Conservation (phyloP, 2,329 filamentous ascomycete genomes). For the Metarhizium brunneum region DNA sequence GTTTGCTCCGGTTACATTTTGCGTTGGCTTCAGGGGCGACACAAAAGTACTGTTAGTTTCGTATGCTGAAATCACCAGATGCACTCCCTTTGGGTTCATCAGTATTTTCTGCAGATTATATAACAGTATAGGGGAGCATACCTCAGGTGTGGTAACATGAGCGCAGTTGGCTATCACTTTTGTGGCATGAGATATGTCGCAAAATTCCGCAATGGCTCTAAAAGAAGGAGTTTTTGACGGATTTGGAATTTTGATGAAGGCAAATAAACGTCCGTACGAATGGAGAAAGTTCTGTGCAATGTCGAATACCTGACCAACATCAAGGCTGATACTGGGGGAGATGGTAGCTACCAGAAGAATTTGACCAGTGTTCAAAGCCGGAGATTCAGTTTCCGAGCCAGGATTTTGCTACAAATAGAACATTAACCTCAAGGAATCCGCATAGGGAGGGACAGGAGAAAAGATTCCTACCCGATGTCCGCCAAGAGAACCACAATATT, state of each 20-base stretch:
- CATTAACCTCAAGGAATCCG: not conserved
- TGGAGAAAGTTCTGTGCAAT: slow-evolving; percentile 27
- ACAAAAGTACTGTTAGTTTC: slow-evolving; percentile 2
- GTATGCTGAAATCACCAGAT: slow-evolving; percentile 14
- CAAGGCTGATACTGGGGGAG: slow-evolving; percentile 8
- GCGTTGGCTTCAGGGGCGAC: slow-evolving; percentile 10
- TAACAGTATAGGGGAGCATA: slow-evolving; percentile 6
- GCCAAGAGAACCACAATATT: slow-evolving; percentile 13
- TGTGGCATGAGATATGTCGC: slow-evolving; percentile 35
- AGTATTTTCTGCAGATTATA: not conserved
- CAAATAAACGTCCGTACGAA: slow-evolving; percentile 41
- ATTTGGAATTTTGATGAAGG: slow-evolving; percentile 34
- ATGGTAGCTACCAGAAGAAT: slow-evolving; percentile 18
- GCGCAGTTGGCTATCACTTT: slow-evolving; percentile 28
- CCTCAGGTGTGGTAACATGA: slow-evolving; percentile 14
- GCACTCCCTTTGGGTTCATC: slow-evolving; percentile 12
- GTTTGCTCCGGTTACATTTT: not conserved
- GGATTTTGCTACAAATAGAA: not conserved
- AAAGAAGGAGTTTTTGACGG: slow-evolving; percentile 33
- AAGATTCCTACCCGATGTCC: slow-evolving; percentile 1
- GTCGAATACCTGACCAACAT: slow-evolving; percentile 26
- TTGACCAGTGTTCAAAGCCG: slow-evolving; percentile 14
- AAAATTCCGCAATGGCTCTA: slow-evolving; percentile 43
- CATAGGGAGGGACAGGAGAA: not conserved
- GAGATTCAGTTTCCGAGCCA: not conserved